Percentiles rank a stretch among this genome's conserved stretches.
These are phyloP conservation scores for Aspergillus panamensis DNA, from an alignment of 495 filamentous ascomycete species.

Conservation along the genomic window DNA sequence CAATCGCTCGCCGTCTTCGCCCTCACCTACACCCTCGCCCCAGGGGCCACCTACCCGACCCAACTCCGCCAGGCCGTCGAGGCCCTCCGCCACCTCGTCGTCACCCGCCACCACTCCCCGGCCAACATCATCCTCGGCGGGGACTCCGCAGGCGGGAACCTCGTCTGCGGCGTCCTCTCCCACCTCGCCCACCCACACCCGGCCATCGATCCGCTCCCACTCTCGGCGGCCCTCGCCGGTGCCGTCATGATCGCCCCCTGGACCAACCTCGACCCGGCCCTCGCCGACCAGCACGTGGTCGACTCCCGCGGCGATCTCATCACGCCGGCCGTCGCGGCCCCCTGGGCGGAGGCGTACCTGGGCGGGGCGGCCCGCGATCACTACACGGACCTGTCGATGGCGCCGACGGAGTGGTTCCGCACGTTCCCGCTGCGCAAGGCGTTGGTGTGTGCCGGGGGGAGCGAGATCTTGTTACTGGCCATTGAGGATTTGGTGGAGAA, in stretches of 20 bases:
- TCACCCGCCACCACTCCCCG: conserved; percentile 37
- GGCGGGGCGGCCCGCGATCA: conserved; percentile 43
- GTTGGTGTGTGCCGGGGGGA: conserved; percentile 52
- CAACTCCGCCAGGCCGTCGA: conserved; percentile 57
- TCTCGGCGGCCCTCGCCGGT: conserved; percentile 36
- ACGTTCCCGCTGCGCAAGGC: conserved; percentile 44
- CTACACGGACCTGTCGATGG: conserved; percentile 53
- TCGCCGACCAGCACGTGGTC: conserved; percentile 35
- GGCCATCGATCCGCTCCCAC: conserved; percentile 32
- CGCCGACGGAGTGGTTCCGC: conserved; percentile 53
- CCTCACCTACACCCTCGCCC: conserved; percentile 58
- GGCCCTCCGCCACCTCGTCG: conserved; percentile 50
- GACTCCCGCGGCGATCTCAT: conserved; percentile 55
- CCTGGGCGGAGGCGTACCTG: conserved; percentile 51
- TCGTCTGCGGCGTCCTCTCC: conserved; percentile 53
- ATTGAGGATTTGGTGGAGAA: conserved; percentile 50
- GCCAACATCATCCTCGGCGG: conserved; percentile 53
- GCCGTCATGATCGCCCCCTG: conserved; percentile 58
- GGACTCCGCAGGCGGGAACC: conserved; percentile 65
- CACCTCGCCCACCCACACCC: conserved; percentile 62
- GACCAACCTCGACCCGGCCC: conserved; percentile 46
- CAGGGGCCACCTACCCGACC: conserved; percentile 53
- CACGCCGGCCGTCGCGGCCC: conserved; percentile 32
- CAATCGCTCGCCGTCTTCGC: conserved; percentile 48
- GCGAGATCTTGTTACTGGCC: conserved; percentile 58